Base-by-base conservation (phyloP, 345 rosid genomes). In the Acer yangbiense region DNA sequence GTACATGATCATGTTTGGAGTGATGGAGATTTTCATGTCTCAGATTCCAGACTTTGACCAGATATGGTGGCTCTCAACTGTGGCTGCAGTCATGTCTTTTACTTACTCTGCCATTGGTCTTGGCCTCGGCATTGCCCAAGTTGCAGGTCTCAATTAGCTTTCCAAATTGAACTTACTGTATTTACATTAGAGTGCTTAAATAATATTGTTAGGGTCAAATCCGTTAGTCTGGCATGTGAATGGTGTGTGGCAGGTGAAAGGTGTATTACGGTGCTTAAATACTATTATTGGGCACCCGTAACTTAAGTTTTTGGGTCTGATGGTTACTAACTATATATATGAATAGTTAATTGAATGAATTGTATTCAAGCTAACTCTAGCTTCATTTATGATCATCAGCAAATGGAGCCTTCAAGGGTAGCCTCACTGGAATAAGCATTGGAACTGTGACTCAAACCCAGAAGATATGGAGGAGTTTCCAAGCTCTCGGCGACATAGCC, bases 401-500 rank as follows among this genome's bases (percentile, higher is more conserved):
- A 27, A 87, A 46, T 50, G 90, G 92, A 57, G 83, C 72, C 27
- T 65, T 92, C 78, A 86, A 75, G 86, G 98, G 98, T 43, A 89
- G 93, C 72, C 86, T 89, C 50, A 90, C 97, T 0, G 98, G 98
- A 71, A 85, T 94, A 54, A 89, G 94, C 86, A 78, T 89, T 0
- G 93, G 90, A 71, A 66, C 89, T 5, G 91, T 90, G 57, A 84
- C 90, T 18, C 90, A 81, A 81, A 84, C 97, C 8, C 91, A 92
- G 62, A 94, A 94, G 86, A 88, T 88, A 25, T 87, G 95, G 97
- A 86, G 90, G 72, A 94, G 88, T 71, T 92, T 92, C 80, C 97
- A 89, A 72, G 94, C 98, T 61, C 93, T 94, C 35, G 98, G 98
- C 10, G 86, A 92, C 50, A 91, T 92, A 65, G 98, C 98, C 68